Evolutionary conservation across 148 eudicot genomes (phyloP).

Genomic region (Rhododendron ovatum): DNA sequence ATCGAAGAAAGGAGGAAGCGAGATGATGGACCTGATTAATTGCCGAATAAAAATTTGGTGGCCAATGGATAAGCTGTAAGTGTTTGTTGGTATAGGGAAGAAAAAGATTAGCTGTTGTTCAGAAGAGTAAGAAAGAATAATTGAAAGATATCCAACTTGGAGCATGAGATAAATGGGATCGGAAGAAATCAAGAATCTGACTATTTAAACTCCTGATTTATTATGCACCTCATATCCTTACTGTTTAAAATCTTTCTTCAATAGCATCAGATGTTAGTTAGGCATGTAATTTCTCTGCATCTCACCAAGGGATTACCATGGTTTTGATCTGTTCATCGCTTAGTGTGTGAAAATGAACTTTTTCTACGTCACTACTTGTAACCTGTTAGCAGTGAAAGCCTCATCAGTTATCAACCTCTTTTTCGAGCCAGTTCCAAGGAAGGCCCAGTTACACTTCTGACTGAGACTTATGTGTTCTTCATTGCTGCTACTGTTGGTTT

Average conservation of each 20-base stretch:
- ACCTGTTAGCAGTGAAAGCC: neutral
- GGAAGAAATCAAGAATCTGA: neutral
- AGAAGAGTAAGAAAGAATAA: neutral
- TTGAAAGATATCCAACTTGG: neutral
- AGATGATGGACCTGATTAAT: conserved; percentile 66
- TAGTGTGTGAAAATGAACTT: neutral
- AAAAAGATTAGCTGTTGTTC: neutral
- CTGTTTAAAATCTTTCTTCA: neutral
- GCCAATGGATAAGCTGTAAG: conserved; percentile 95
- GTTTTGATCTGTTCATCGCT: neutral
- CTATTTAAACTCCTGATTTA: neutral
- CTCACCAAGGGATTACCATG: neutral
- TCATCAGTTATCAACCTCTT: neutral
- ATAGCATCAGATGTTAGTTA: neutral
- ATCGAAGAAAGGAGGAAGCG: conserved; percentile 44
- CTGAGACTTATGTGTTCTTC: neutral
- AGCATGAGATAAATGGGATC: neutral
- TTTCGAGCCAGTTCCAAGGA: neutral
- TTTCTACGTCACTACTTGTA: neutral
- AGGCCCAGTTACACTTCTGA: neutral
- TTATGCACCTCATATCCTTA: neutral
- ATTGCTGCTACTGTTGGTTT: neutral
- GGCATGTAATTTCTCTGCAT: neutral
- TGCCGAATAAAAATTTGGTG: conserved; percentile 92
- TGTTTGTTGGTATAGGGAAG: conserved; percentile 11